phyloP scores from a whole-genome alignment of 192 early-diverging fungal species.

The Mortierella antarctica region DNA sequence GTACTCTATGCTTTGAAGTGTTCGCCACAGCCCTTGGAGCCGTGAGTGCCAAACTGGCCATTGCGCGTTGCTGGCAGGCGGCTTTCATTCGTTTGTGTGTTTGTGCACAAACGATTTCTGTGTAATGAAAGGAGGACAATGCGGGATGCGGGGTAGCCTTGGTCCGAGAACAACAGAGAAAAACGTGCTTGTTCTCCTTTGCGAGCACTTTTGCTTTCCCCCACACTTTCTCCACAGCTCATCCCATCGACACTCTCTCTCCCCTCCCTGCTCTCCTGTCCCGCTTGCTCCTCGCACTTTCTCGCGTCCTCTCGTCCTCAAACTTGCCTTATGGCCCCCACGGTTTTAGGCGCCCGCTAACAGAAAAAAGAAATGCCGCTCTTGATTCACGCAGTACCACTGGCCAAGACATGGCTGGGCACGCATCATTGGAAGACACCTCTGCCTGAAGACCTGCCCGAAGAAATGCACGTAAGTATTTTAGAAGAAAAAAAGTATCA shows the following conservation, averaged over 20 bases:
- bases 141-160: no score
- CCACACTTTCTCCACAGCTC: not conserved
- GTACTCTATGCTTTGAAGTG: no score
- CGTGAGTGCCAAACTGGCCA: no score
- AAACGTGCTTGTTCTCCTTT: no score
- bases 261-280: not conserved
- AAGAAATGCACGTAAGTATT: conserved; percentile 24
- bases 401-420: conserved; percentile 19
- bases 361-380: conserved; percentile 16
- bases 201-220: not conserved
- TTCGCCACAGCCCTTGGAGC: no score
- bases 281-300: not conserved
- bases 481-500: not conserved
- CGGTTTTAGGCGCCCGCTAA: not conserved
- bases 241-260: not conserved
- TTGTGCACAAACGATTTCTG: no score
- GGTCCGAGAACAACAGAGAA: no score
- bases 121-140: no score
- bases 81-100: no score
- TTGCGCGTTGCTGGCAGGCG: no score
- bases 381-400: conserved; percentile 25
- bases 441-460: conserved; percentile 12
- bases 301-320: not conserved
- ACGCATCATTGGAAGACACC: conserved; percentile 20
- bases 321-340: not conserved